A percentile compares a stretch with the other conserved stretches of the same genome.
phyloP scores from a whole-genome alignment of 192 early-diverging fungal species.

The Chytriomyces confervae region DNA sequence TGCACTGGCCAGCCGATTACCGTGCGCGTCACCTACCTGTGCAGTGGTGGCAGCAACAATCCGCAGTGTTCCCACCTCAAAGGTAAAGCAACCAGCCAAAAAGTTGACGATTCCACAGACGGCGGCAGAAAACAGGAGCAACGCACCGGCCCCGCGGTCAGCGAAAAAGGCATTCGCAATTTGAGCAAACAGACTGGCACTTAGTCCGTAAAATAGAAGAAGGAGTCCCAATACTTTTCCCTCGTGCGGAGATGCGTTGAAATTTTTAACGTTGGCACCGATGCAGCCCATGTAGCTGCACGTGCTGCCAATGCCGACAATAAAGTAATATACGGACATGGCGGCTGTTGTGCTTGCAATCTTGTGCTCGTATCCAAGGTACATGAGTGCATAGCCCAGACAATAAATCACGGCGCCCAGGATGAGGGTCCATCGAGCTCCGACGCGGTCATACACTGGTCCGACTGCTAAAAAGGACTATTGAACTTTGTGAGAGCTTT shows the following conservation, averaged over 20 bases:
- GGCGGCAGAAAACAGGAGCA: slow-evolving; percentile 29
- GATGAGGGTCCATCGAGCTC: slow-evolving; percentile 30
- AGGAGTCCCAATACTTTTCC: slow-evolving; percentile 31
- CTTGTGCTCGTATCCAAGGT: slow-evolving; percentile 10
- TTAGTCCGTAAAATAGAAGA: slow-evolving; percentile 41
- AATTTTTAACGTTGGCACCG: slow-evolving; percentile 34
- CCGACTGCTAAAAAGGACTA: slow-evolving; percentile 38
- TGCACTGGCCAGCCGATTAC: too few relatives aligned
- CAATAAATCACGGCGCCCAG: slow-evolving; percentile 9
- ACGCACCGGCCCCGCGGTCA: slow-evolving; percentile 6
- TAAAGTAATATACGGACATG: slow-evolving; percentile 40
- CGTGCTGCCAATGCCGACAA: slow-evolving; percentile 23
- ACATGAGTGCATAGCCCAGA: slow-evolving; percentile 37
- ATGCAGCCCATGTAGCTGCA: slow-evolving; percentile 34
- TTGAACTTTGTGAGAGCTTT: background rate
- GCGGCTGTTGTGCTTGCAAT: slow-evolving; percentile 2
- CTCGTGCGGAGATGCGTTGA: background rate
- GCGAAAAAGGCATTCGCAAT: slow-evolving; percentile 18
- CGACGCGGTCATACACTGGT: slow-evolving; percentile 40
- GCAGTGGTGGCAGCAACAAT: background rate
- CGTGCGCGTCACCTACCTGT: too few relatives aligned
- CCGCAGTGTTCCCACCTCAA: background rate
- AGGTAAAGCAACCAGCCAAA: background rate
- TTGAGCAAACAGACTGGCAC: slow-evolving; percentile 38
- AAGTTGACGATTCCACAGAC: slow-evolving; percentile 19